Percentiles rank a stretch among this genome's conserved stretches.
Evolutionary conservation across 352 stramenopile genomes (phyloP).

Genomic region (Hyaloperonospora arabidopsidis): DNA sequence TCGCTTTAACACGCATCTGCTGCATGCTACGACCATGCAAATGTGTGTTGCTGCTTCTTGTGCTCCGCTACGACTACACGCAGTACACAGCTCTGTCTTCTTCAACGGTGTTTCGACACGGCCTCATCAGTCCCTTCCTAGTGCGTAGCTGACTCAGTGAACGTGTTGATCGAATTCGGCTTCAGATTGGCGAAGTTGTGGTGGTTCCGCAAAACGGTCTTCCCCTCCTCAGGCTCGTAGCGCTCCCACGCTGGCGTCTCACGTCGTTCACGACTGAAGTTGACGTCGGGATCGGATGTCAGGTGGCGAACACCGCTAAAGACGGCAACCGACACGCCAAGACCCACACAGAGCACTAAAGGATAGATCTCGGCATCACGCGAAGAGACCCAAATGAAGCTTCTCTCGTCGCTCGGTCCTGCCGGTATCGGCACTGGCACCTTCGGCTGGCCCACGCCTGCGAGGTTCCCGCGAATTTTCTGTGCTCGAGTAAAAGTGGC

Average conservation of each 20-base stretch:
- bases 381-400: conserved; percentile 25
- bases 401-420: conserved; percentile 12
- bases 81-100: too few species aligned
- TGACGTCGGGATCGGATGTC: conserved; percentile 30
- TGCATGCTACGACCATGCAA: too few species aligned
- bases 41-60: too few species aligned
- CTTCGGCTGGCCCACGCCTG: conserved; percentile 16
- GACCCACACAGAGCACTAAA: conserved; percentile 24
- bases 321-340: conserved; percentile 14
- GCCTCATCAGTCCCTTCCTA: conserved; percentile 11
- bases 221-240: conserved; percentile 23
- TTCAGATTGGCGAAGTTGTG: conserved; percentile 27
- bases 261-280: conserved; percentile 19
- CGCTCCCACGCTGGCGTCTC: conserved; percentile 28
- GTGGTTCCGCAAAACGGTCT: conserved; percentile 20
- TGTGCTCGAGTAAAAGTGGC: conserved; percentile 12
- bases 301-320: conserved; percentile 21
- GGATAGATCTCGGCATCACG: conserved; percentile 29
- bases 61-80: too few species aligned
- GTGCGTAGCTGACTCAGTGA: conserved; percentile 14
- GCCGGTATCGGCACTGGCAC: conserved; percentile 19
- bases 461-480: conserved; percentile 8
- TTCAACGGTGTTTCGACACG: conserved; percentile 11
- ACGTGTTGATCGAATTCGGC: conserved; percentile 28
- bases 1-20: too few species aligned